Base-by-base conservation (phyloP, 2,329 filamentous ascomycete genomes). In the Botrytis paeoniae region DNA sequence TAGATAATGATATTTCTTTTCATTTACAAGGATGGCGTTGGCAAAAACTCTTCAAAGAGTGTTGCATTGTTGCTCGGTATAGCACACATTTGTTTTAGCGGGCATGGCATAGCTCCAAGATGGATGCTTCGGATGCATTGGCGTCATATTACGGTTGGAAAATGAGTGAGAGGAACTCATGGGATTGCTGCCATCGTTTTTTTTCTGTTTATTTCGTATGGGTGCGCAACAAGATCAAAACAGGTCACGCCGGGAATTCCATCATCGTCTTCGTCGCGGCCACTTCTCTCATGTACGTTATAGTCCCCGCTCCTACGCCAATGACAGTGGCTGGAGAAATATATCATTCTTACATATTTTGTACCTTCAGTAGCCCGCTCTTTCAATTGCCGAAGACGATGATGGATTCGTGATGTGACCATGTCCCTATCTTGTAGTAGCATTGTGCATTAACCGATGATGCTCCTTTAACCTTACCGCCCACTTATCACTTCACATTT, bases 201-300 rank as follows among this genome's bases (percentile, higher is more conserved):
- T 76, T 73, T 76, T 70, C 68, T 78, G 73, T 77, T 76, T 75
- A 62, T 76, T 76, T 76, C 68, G 69, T 74, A 73, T 74, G 75
- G 75, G 75, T 74, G 73, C 75, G 76, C 75, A 75, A 73, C 75
- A 75, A 76, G 76, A 71, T 69, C 75, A 74, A 74, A 73, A 74
- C 62, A 72, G 75, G 75, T 75, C 76, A 75, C 75, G 73, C 85
- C 86, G 88, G 87, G 87, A 88, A 89, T 87, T 88, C 88, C 87
- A 89, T 89, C 88, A 89, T 90, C 89, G 88, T 90, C 89, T 89
- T 91, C 88, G 85, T 86, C 83, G 59, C 83, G 81, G 80, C 80
- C 82, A 73, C 75, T 78, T 83, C 83, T 68, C 65, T 84, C 82
- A 89, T 91, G 89, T 91, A 91, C 86, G 88, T 90, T 91, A 91